Percentiles rank a stretch among this genome's conserved stretches.
These are phyloP conservation scores for Asparagopsis taxiformis DNA, from an alignment of 31 red algal species.

Conservation along the genomic window DNA sequence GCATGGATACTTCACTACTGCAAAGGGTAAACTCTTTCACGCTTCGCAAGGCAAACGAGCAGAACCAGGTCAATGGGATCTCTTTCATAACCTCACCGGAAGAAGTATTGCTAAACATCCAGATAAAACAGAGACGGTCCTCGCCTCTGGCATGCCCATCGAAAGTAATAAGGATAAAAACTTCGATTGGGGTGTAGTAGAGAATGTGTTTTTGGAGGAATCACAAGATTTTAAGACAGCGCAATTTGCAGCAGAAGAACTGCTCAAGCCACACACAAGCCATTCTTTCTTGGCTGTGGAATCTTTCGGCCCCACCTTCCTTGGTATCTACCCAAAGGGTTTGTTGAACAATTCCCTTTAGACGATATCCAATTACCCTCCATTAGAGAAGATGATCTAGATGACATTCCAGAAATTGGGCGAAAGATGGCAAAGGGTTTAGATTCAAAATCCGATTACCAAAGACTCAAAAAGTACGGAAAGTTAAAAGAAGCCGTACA, in stretches of 20 bases:
- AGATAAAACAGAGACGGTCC: too few species aligned
- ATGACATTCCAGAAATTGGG: not conserved
- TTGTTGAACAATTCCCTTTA: not conserved
- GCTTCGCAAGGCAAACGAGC: too few species aligned
- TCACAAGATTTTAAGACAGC: not conserved
- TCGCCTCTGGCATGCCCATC: too few species aligned
- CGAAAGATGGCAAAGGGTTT: not conserved
- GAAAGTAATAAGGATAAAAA: too few species aligned
- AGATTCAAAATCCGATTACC: not conserved
- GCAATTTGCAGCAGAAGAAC: not conserved
- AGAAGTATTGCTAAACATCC: too few species aligned
- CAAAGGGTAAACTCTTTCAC: too few species aligned
- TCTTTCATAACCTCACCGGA: too few species aligned
- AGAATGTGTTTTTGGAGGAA: too few species aligned
- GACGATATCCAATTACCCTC: not conserved
- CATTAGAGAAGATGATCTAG: not conserved
- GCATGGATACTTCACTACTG: not conserved
- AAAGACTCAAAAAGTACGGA: not conserved
- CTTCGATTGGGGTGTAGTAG: too few species aligned
- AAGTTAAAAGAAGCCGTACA: not conserved
- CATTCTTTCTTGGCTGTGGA: not conserved
- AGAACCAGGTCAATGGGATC: too few species aligned
- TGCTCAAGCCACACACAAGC: not conserved
- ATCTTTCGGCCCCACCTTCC: slow-evolving; percentile 11
- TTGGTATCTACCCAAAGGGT: not conserved